Evolutionary conservation across 164 flowering plant genomes (phyloP).

Genomic region (Vitis vinifera): DNA sequence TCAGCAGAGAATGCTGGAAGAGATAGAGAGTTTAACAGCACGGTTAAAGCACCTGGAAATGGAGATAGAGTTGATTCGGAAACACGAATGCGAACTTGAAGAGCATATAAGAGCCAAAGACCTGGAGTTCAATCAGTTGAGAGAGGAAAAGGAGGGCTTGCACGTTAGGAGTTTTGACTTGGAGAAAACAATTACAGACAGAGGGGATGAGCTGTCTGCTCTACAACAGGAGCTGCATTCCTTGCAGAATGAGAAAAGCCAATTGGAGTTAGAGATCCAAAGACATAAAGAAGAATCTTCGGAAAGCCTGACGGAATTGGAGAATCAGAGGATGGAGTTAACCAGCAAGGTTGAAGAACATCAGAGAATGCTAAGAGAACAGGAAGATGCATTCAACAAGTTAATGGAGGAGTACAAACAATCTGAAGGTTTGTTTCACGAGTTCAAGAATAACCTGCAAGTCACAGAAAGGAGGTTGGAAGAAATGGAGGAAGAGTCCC

Average conservation of each 20-base stretch:
- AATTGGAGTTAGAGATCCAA: constrained; percentile 36
- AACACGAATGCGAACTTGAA: constrained; percentile 32
- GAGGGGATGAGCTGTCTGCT: constrained; percentile 31
- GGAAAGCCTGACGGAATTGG: constrained; percentile 19
- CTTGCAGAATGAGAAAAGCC: constrained; percentile 26
- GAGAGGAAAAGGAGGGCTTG: constrained; percentile 35
- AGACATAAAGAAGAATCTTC: constrained; percentile 31
- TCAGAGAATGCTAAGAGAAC: constrained; percentile 26
- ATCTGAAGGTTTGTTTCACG: constrained; percentile 23
- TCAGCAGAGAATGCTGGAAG: constrained; percentile 36
- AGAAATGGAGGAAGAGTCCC: constrained; percentile 39
- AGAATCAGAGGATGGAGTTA: constrained; percentile 31
- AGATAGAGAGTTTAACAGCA: constrained; percentile 24
- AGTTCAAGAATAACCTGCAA: constrained; percentile 30
- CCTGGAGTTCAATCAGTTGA: constrained; percentile 28
- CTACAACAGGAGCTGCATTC: constrained; percentile 34
- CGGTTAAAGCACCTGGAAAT: constrained; percentile 23
- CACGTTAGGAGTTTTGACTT: constrained; percentile 28
- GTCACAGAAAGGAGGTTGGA: constrained; percentile 33
- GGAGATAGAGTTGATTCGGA: constrained; percentile 31
- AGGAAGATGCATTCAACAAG: constrained; percentile 32
- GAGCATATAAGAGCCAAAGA: constrained; percentile 25
- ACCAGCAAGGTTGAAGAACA: constrained; percentile 21
- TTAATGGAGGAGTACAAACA: constrained; percentile 35
- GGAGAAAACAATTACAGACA: constrained; percentile 31